Base-by-base conservation (phyloP, 192 early-diverging fungal genomes). In the Dispira simplex region DNA sequence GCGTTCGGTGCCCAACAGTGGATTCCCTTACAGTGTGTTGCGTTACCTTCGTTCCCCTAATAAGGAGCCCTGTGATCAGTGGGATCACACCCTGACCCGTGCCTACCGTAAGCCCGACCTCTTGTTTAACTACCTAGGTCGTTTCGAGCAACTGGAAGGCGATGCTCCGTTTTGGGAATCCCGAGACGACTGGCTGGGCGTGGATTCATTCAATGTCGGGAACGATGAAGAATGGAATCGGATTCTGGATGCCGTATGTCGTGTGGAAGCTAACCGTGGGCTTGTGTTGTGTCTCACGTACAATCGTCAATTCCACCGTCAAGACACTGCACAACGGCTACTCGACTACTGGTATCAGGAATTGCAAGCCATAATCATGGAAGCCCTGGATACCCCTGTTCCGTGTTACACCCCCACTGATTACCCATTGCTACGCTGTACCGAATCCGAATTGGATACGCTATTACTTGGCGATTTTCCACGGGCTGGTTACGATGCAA, bases 71-170 rank as follows among this genome's bases (percentile, higher is more conserved):
- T 18, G 2, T 51, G 46, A 62, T 44, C 12, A 39, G n/a, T 26
- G 10, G 12, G 51, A n/a, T 2, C 20, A n/a, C 51, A 26, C 51
- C 18, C 20, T n/a, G 51, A 25, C 51, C 51, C 20, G 21, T 53
- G 51, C 21, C 11, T 11, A 20, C 18, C 10, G 26, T 3, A 20
- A 26, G 10, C 51, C 21, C 3, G 21, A 53, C 18, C 21, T 62
- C 5, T n/a, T 46, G 59, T 62, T 62, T 18, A 62, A 62, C 44
- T 62, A 62, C 59, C n/a, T 39, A 0, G 59, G 59, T 18, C 59
- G 59, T 23, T 62, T 62, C 44, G 59, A 62, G 1, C 59, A 62
- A 1, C 59, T 62, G 44, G 12, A 32, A 20, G 18, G 13, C 2
- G 44, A 14, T 11, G 44, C 44, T 44, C 44, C 59, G 6, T 62